Percentiles rank a stretch among this genome's conserved stretches.
These are phyloP conservation scores for Paradendryphiella salina DNA, from an alignment of 2,329 filamentous ascomycete genomes.

Conservation along the genomic window DNA sequence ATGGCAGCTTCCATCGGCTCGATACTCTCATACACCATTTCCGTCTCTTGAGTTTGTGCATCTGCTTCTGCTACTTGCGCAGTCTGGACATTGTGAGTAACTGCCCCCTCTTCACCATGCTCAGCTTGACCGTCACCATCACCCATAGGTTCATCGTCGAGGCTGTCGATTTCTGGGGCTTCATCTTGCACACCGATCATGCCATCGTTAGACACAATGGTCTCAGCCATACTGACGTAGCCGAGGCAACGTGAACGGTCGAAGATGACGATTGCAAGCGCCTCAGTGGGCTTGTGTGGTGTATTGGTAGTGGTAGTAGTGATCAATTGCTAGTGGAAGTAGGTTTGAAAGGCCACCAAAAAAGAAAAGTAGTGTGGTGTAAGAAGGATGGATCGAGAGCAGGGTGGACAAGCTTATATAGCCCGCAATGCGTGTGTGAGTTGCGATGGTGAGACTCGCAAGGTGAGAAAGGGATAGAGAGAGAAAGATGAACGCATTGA, in stretches of 20 bases:
- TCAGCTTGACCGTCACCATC: background rate
- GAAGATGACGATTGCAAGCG: background rate
- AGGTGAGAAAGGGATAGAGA: background rate
- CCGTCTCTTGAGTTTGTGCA: too few relatives aligned
- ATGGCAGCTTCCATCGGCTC: too few relatives aligned
- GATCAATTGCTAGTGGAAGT: background rate
- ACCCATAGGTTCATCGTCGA: background rate
- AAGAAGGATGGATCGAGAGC: background rate
- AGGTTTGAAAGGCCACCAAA: background rate
- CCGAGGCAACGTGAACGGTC: too few relatives aligned
- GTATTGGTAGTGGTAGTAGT: background rate
- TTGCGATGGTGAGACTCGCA: too few relatives aligned
- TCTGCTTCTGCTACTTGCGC: background rate
- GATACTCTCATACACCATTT: too few relatives aligned
- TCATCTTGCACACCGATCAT: conserved; percentile 2
- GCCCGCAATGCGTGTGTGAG: background rate
- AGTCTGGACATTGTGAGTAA: too few relatives aligned
- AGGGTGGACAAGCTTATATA: background rate
- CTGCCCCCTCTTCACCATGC: background rate
- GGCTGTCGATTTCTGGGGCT: background rate
- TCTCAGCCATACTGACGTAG: conserved; percentile 4
- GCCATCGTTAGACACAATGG: background rate
- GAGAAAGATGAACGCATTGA: background rate
- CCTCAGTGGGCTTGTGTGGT: too few relatives aligned
- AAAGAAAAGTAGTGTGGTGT: background rate